Base-by-base conservation (phyloP, 2,329 filamentous ascomycete genomes). In the Neurospora crassa region DNA sequence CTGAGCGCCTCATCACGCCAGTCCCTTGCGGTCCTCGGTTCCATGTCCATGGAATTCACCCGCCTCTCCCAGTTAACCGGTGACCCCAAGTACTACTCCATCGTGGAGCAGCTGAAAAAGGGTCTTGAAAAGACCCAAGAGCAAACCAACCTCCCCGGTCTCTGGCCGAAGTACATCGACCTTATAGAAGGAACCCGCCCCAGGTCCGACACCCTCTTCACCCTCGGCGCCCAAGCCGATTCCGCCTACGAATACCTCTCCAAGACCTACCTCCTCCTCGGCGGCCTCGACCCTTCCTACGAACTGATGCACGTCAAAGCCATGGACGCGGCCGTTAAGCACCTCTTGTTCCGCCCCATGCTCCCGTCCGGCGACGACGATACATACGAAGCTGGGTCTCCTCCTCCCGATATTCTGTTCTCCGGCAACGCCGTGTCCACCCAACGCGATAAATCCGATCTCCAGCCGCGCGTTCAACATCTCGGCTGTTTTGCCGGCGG, bases 41-140 rank as follows among this genome's bases (percentile, higher is more conserved):
- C 90, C 11, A 83, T 94, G 71, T 89, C 88, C 10, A 79, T 95
- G 72, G 92, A 94, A 77, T 93, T 94, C 77, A 93, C 90, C 2
- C 84, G 92, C 6, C 83, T 95, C 67, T 89, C 89, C 24, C 92
- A 94, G 80, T 82, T 94, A 71, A 93, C 92, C 0, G 88, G 88
- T 69, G 84, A 93, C 72, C 81, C 87, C 70, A 93, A 91, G 78
- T 94, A 92, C 80, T 94, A 91, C 79, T 70, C 70, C 79, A 91
- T 90, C 5, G 87, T 92, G 70, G 90, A 91, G 73, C 86, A 90
- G n/a, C 86, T 95, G 72, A 93, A 91, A 74, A 84, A 89, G 75
- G 86, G 89, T 72, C 86, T 94, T 68, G 85, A 89, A 74, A 82
- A 84, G 47, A 86, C 87, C 74, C 92, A 94, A 80, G 86, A 89